Evolutionary conservation across 1,284 basidiomycete genomes (phyloP), one percentile per base, ranked within the genome.

Genomic region (Xerocomus tenax): DNA sequence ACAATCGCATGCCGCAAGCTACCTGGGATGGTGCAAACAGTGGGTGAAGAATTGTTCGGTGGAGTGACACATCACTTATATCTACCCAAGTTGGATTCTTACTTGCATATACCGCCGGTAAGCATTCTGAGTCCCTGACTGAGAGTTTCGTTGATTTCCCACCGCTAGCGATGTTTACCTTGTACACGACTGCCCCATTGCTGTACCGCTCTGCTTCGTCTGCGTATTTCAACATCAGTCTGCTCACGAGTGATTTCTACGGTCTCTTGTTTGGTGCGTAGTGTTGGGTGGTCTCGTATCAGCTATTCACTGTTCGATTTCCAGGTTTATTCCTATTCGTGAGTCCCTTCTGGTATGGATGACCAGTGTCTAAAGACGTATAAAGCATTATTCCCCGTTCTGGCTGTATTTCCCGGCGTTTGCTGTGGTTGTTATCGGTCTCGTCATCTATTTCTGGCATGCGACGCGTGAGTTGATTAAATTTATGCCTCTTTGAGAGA

Each of bases 391-490:
- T 70, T 66, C 69, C 23, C 86, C 87, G 3, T 91, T 79, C 71
- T 91, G 87, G 87, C 74, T 91, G 10, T 90, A 91, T 73, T 91
- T 91, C 67, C 69, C 81, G 51, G 76, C 87, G 0, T 90, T 85
- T 60, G 74, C 66, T 0, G 72, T 88, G 8, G 79, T 88, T 51
- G 66, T 90, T 41, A 34, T 70, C n/a, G 88, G 87, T 3, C 75
- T 91, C 7, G 68, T 91, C 58, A 74, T 82, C 36, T 91, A 91
- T 69, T 91, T 90, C 72, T 91, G 87, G 87, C 71, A 76, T 61
- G 78, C 83, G 13, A 82, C 81, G 35, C 87, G 86, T 88, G 68
- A 62, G 85, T 76, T 7, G 39, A 41, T 30, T 41, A 42, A 21
- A 46, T 40, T 40, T 46, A 16, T 52, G 21, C 21, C 2, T 51